These are phyloP conservation scores for Tuber aestivum DNA, from an alignment of 495 filamentous ascomycete genomes.

Conservation along the genomic window DNA sequence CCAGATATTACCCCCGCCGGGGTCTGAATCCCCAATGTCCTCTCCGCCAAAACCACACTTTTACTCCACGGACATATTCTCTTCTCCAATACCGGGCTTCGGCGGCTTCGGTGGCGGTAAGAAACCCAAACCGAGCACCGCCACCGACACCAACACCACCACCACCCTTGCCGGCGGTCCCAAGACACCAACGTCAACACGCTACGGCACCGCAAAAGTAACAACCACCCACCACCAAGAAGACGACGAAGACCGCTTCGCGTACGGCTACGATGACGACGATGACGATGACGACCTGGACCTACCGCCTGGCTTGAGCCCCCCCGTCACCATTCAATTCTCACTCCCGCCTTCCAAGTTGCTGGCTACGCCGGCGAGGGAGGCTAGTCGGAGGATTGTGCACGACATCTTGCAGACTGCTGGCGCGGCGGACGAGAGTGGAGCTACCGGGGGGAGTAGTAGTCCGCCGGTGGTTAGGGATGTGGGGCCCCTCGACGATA, in stretches of 20 bases:
- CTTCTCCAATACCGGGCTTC: slow-evolving; percentile 64
- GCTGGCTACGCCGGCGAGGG: slow-evolving; percentile 86
- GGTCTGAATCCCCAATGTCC: slow-evolving; percentile 61
- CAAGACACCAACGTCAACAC: slow-evolving; percentile 6
- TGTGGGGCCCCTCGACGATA: slow-evolving; percentile 26
- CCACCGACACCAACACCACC: neutral
- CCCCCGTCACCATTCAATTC: slow-evolving; percentile 97
- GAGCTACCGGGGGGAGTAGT: slow-evolving; percentile 23
- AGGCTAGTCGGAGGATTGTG: slow-evolving; percentile 88
- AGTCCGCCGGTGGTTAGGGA: slow-evolving; percentile 24
- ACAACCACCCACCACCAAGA: slow-evolving; percentile 9
- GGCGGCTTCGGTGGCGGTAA: slow-evolving; percentile 52
- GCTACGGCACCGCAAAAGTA: neutral
- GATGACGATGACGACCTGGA: slow-evolving; percentile 57
- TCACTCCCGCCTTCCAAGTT: slow-evolving; percentile 79
- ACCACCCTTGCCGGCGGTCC: neutral
- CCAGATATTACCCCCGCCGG: slow-evolving; percentile 44
- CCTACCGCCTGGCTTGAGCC: slow-evolving; percentile 62
- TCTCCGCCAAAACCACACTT: slow-evolving; percentile 66
- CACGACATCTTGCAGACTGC: slow-evolving; percentile 83
- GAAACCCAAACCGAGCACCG: neutral
- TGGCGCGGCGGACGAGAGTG: slow-evolving; percentile 49
- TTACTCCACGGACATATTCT: slow-evolving; percentile 76
- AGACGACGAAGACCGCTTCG: neutral
- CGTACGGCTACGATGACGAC: slow-evolving; percentile 47